phyloP scores from a whole-genome alignment of 2,329 filamentous ascomycete species.

The Ceratocystis harringtonii region DNA sequence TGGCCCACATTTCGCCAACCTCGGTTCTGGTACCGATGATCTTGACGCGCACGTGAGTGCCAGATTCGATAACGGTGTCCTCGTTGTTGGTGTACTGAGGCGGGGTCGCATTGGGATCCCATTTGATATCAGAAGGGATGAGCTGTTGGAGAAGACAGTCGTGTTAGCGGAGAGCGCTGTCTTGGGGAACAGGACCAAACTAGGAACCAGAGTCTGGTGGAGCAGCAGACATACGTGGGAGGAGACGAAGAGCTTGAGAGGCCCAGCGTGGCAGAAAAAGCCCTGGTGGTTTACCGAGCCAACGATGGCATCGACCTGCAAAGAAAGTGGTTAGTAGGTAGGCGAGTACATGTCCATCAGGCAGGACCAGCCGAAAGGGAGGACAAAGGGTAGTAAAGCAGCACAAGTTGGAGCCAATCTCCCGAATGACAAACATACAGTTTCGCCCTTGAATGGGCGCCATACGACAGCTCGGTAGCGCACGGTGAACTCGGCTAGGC shows the following conservation, averaged over 20 bases:
- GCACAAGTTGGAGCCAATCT: too few relatives aligned
- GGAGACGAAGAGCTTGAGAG: constrained; percentile 63
- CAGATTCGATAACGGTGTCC: constrained; percentile 84
- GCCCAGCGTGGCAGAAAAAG: constrained; percentile 76
- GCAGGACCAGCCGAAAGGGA: too few relatives aligned
- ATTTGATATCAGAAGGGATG: constrained; percentile 84
- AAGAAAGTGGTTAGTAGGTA: background rate
- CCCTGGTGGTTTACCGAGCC: constrained; percentile 81
- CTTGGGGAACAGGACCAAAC: background rate
- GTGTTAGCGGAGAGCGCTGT: constrained; percentile 20
- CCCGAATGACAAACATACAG: constrained; percentile 42
- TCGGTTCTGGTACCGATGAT: constrained; percentile 88
- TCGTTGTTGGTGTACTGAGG: constrained; percentile 92
- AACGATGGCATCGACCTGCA: constrained; percentile 82
- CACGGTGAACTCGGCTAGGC: constrained; percentile 86
- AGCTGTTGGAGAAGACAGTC: constrained; percentile 38
- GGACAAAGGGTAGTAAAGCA: background rate
- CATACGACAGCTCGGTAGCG: constrained; percentile 92
- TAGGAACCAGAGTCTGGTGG: background rate
- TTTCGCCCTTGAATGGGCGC: constrained; percentile 96
- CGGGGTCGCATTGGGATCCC: constrained; percentile 90
- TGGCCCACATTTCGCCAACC: constrained; percentile 88
- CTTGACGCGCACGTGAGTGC: constrained; percentile 85
- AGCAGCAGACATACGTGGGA: constrained; percentile 48
- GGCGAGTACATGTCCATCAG: background rate